Evolutionary conservation across 371 early-diverging fungal species (phyloP), one percentile per base, ranked within the genome.

Genomic region (Rhizomucor miehei): DNA sequence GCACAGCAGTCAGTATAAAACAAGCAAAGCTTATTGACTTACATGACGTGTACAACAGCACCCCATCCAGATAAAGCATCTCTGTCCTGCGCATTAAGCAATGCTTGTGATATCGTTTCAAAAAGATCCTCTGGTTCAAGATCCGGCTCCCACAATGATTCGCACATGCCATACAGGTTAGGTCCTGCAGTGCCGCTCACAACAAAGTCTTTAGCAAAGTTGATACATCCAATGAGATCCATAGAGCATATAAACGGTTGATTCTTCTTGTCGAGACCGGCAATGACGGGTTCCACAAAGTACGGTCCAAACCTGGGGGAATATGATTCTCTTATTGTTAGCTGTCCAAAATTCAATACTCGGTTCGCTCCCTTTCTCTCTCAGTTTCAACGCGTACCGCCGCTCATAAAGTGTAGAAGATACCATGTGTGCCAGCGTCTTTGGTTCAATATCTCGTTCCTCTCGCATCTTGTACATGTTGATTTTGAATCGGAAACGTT

Each of bases 61-160:
- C 99, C 99, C 99, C 99, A 99, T 53, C 99, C 99, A 61, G 91
- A 89, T 50, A 98, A 68, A 29, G 97, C 93, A 78, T 99, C 98
- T 67, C 99, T 90, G 74, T 99, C 99, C 40, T 98, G 91, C 23
- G 99, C 96, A 72, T 91, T 97, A 70, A 99, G 74, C 58, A 99
- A 77, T 6, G 98, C 89, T 70, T 99, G 99, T 12, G 95, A 91
- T 48, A 96, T 90, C 37, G 92, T 91, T 71, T 97, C 98, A 73
- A 99, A 99, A 44, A 99, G 81, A 63, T 98, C 98, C 64, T 99
- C 99, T 14, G 97, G 97, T 52, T 89, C 93, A 69, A 99, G 82
- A 74, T 95, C 88, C 39, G 97, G 96, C 69, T 95, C 94, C 93
- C 95, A 99, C 56, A 99, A 80, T 6, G 92, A 86, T 78, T 99